Conservation (phyloP, 441 rosid genomes). For the Gossypium schwendimanii region DNA sequence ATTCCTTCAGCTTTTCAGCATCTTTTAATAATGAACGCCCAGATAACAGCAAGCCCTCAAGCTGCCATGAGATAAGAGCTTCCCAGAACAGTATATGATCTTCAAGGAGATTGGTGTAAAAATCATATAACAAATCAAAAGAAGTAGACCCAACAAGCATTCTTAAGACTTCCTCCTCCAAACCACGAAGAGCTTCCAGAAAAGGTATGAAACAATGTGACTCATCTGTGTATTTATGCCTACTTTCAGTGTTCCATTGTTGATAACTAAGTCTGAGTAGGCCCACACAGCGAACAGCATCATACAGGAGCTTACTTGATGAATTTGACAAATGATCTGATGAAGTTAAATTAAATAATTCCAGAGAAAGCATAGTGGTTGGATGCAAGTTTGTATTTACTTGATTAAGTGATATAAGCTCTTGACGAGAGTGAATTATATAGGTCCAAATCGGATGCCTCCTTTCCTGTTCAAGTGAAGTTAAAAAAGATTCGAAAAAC, state of each 20-base stretch:
- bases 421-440: constrained; percentile 33
- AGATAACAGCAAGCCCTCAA: constrained; percentile 43
- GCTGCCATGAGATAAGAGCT: constrained; percentile 38
- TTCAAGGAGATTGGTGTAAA: constrained; percentile 56
- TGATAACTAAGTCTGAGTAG: constrained; percentile 60
- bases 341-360: constrained; percentile 44
- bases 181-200: constrained; percentile 46
- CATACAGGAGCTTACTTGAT: constrained; percentile 29
- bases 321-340: constrained; percentile 27
- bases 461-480: constrained; percentile 43
- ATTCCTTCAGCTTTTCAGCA: constrained; percentile 42
- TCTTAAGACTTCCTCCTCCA: constrained; percentile 59
- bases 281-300: constrained; percentile 54
- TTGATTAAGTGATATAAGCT: constrained; percentile 38
- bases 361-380: constrained; percentile 55
- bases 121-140: constrained; percentile 37
- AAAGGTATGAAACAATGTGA: constrained; percentile 35
- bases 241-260: constrained; percentile 70
- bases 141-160: constrained; percentile 50
- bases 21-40: constrained; percentile 67
- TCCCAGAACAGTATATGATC: constrained; percentile 73
- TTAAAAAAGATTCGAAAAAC: constrained; percentile 37
- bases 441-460: constrained; percentile 74
- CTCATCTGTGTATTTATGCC: constrained; percentile 30
- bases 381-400: constrained; percentile 39